These are phyloP conservation scores for Chrysoporthe puriensis DNA, from an alignment of 2,329 filamentous ascomycete genomes.

Conservation along the genomic window DNA sequence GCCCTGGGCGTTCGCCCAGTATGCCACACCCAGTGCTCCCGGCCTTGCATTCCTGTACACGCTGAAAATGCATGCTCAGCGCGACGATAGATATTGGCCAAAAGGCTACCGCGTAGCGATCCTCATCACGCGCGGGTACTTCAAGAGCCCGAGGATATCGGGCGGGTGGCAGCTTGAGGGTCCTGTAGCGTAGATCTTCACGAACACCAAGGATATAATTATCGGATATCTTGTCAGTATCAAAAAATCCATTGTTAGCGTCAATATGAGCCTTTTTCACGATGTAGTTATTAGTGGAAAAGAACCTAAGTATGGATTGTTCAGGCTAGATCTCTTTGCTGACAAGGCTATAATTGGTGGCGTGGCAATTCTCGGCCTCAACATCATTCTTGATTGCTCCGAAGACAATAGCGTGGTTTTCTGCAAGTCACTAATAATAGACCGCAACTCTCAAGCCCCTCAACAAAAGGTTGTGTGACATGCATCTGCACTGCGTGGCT, in stretches of 20 bases:
- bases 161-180: conserved; percentile 37
- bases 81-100: conserved; percentile 32
- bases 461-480: not conserved
- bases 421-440: no score
- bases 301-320: no score
- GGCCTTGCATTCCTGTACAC: conserved; percentile 36
- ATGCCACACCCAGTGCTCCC: conserved; percentile 27
- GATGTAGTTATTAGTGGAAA: no score
- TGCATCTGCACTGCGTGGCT: no score
- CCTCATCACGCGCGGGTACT: conserved; percentile 37
- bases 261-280: no score
- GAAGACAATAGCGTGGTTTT: no score
- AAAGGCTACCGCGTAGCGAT: conserved; percentile 33
- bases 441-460: not conserved
- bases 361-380: no score
- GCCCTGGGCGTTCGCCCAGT: not conserved
- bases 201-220: not conserved
- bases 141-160: conserved; percentile 34
- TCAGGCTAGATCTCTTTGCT: no score
- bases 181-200: not conserved
- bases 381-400: no score
- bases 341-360: no score
- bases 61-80: conserved; percentile 36
- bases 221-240: not conserved
- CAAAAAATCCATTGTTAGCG: no score